Evolutionary conservation across 2,329 filamentous ascomycete species (phyloP).

Genomic region (Colletotrichum theobromicola): DNA sequence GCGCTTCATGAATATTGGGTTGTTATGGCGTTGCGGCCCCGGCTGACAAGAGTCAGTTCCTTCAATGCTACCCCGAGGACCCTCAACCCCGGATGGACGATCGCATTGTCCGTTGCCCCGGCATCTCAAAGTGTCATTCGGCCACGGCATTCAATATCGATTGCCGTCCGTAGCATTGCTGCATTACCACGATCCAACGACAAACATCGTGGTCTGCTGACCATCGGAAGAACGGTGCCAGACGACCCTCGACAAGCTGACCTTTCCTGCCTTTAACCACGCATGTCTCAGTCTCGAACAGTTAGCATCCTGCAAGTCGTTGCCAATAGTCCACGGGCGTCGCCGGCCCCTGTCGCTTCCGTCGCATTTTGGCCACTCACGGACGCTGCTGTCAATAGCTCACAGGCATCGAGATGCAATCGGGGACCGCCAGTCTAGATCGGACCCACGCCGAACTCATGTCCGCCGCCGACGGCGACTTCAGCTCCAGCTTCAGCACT

Average conservation of each 20-base stretch:
- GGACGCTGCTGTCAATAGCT: not conserved
- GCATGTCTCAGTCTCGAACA: not conserved
- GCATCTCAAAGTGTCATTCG: not conserved
- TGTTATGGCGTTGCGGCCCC: not conserved
- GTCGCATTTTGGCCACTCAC: not conserved
- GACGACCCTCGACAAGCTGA: not conserved
- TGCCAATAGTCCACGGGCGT: not conserved
- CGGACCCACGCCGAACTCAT: constrained; percentile 1
- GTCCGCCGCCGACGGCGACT: not conserved
- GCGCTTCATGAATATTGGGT: not conserved
- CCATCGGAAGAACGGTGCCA: not conserved
- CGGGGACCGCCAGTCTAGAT: not conserved
- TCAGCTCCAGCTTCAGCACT: not conserved
- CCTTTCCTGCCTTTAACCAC: not conserved
- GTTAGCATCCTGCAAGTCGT: not conserved
- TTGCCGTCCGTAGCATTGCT: not conserved
- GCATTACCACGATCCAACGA: not conserved
- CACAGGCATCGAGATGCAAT: not conserved
- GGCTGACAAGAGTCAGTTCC: not conserved
- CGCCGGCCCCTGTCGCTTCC: not conserved
- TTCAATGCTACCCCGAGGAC: not conserved
- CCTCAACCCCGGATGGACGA: not conserved
- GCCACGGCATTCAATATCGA: not conserved
- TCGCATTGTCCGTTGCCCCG: not conserved
- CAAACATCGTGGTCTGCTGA: not conserved